Base-by-base conservation (phyloP, 2,329 filamentous ascomycete genomes). In the Biscogniauxia marginata region DNA sequence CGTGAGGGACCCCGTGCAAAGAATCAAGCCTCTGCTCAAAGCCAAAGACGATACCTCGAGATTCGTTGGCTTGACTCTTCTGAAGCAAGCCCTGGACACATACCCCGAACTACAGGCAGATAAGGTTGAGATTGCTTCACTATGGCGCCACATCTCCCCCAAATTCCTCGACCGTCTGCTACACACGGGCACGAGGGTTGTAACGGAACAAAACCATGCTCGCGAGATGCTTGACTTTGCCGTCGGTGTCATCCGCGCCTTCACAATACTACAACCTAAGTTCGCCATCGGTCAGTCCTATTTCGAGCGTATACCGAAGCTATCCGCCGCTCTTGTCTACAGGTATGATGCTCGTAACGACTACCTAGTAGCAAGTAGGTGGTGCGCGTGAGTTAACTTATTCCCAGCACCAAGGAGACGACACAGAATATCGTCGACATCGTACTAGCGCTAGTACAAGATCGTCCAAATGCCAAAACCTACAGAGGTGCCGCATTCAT, bases 61-160 rank as follows among this genome's bases (percentile, higher is more conserved):
- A 65, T 89, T 90, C 62, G 85, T 88, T 43, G 87, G 85, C 7
- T 75, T 90, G 20, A 84, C 85, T 1, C 76, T 89, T 20, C 77
- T 89, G 50, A 87, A 85, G 65, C 82, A 84, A n/a, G 72, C 87
- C 11, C 76, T 90, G 25, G 85, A 89, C 69, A 85, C 83, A 66
- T 80, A 82, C 5, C 71, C 77, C 20, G 70, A 77, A n/a, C 70
- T 85, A 20, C 77, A 77, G 46, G 71, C 77, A 52, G 77, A 85
- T 68, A 73, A 76, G 8, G 70, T 71, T 1, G 68, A 66, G 7
- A 65, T 87, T 4, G 65, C 71, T n/a, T 69, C 68, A 13, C 72
- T 88, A 45, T 90, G 87, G 87, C 72, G 77, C 30, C 77, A 79
- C 25, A 77, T 90, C 20, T 80, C 86, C 3, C 73, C 81, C 59